Base-by-base conservation (phyloP, 2,329 filamentous ascomycete genomes). In the Exophiala aquamarina region DNA sequence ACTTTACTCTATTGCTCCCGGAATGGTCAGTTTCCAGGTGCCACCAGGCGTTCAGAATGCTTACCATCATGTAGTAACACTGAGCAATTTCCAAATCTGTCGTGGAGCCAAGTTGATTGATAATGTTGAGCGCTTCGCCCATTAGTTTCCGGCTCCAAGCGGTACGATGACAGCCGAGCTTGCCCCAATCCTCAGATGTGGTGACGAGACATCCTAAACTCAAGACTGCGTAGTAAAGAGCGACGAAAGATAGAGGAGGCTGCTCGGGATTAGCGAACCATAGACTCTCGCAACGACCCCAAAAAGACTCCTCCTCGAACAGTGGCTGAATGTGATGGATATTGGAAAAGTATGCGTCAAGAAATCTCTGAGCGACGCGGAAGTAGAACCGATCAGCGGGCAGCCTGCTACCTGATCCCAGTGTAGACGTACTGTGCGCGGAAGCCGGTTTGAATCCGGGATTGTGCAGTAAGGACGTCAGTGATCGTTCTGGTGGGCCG, bases 281-380 rank as follows among this genome's bases (percentile, higher is more conserved):
- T 1, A 74, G 58, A 15, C 67, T 59, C 47, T 75, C 69, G 43
- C 72, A 73, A 10, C 69, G 66, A 29, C 63, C 46, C 3, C 73
- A 54, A 28, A 76, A 76, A 15, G 63, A 60, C 6, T 68, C 64
- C 57, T 74, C 74, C 41, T 75, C 72, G 15, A 76, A 66, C 3
- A 76, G 66, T 0, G 73, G 73, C 29, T 75, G 71, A 10, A 76
- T 67, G 45, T 71, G 71, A 50, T 76, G 73, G 4, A 75, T 66
- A 26, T 70, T 74, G 10, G 71, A 68, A 44, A 76, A 76, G 59
- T 74, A 76, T 10, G 66, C 68, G 49, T 73, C 69, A 41, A 75
- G 61, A 26, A 76, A 75, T 2, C 66, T 57, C 47, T 70, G 69
- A 5, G 71, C 72, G 35, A 75, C 68, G 1, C 68, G 66, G 41